phyloP scores from a whole-genome alignment of 2,329 filamentous ascomycete species.

The Neopestalotiopsis clavispora region DNA sequence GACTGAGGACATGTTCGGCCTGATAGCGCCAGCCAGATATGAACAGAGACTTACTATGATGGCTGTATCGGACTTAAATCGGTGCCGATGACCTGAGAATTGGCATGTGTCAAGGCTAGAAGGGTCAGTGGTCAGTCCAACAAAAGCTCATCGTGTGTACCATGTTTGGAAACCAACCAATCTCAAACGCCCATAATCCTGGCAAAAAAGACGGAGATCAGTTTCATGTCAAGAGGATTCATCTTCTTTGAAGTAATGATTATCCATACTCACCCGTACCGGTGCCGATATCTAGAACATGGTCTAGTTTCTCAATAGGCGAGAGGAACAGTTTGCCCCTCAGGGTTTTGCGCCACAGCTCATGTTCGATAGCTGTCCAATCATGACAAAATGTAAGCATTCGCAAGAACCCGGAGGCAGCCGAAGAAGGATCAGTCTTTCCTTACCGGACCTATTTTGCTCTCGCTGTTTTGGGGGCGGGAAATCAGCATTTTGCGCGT shows the following conservation, averaged over 20 bases:
- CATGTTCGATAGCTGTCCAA: slow-evolving; percentile 17
- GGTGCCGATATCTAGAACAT: slow-evolving; percentile 21
- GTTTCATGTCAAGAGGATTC: neutral
- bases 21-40: neutral
- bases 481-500: slow-evolving; percentile 7
- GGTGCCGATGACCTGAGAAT: slow-evolving; percentile 19
- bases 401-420: neutral
- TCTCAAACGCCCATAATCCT: slow-evolving; percentile 20
- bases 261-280: slow-evolving; percentile 18
- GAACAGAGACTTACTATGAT: slow-evolving; percentile 7
- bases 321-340: slow-evolving; percentile 18
- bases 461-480: slow-evolving; percentile 7
- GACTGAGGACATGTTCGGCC: neutral
- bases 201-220: neutral
- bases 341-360: slow-evolving; percentile 18
- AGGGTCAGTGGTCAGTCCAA: neutral
- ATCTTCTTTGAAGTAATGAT: neutral
- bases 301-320: slow-evolving; percentile 17
- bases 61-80: slow-evolving; percentile 22
- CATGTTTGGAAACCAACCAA: slow-evolving; percentile 14
- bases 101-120: slow-evolving; percentile 15
- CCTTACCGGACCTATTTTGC: slow-evolving; percentile 9
- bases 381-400: slow-evolving; percentile 2
- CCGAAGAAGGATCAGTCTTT: neutral
- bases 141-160: neutral